Base-by-base conservation (phyloP, 2,329 filamentous ascomycete genomes). In the Aaosphaeria pasadenensis region DNA sequence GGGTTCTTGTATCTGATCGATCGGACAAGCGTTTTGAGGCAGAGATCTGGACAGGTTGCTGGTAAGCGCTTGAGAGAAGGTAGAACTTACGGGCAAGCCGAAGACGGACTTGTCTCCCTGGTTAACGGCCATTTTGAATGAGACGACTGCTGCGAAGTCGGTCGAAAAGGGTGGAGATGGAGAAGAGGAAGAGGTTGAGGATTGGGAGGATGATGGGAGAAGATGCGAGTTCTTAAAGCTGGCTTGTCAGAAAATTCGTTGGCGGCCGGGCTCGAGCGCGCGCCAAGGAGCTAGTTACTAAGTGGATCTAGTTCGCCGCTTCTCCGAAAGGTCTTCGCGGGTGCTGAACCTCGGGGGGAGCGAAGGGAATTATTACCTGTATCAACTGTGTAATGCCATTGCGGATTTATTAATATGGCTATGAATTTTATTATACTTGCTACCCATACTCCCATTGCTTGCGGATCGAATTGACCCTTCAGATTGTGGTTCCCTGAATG, bases 21-120 rank as follows among this genome's bases (percentile, higher is more conserved):
- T 48, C 46, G 30, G 24, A 11, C 7, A n/a, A 28, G 7, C 28
- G 39, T 40, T 43, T 24, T 24, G 17, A 24, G 17, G 17, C 17
- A 24, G 17, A 39, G 31, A 42, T 32, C 33, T 43, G 44, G 48
- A 48, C 43, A 49, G 45, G 35, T 40, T 53, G 55, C 50, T 57
- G 54, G 43, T 42, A 46, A 33, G 47, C 48, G 35, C 39, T 32
- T 35, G 48, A 53, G 42, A 30, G 17, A 24, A 24, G 17, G 17
- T 5, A n/a, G 24, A 38, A 60, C 66, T 59, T 68, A 74, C 72
- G 52, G 71, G 71, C 71, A 75, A 74, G 57, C 79, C 81, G 68
- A 82, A 67, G 62, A 80, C 69, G 67, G 74, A 72, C 76, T 81
- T 81, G 29, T 80, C 75, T 53, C 56, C 60, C 69, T 81, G 77